Evolutionary conservation across 1,284 basidiomycete species (phyloP).

Genomic region (Cutaneotrichosporon spelunceum): DNA sequence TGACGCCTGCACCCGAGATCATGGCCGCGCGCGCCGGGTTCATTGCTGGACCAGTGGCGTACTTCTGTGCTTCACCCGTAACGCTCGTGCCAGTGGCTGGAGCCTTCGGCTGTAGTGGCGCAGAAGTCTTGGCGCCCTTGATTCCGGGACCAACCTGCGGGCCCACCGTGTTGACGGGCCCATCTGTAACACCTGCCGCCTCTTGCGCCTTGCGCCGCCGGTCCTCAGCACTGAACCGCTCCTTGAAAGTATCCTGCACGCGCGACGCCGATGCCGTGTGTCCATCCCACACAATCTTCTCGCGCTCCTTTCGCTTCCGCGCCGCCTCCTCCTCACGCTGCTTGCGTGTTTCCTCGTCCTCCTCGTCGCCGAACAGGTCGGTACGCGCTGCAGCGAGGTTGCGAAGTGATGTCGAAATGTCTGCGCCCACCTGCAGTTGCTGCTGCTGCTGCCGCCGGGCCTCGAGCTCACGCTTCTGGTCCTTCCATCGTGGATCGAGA

Average conservation of each 20-base stretch:
- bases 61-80: constrained; percentile 47
- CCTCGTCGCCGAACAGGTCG: constrained; percentile 84
- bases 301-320: constrained; percentile 72
- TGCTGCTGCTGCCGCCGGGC: constrained; percentile 84
- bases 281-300: constrained; percentile 93
- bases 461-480: constrained; percentile 81
- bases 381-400: constrained; percentile 86
- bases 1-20: constrained; percentile 18
- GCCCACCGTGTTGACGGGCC: constrained; percentile 27
- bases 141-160: constrained; percentile 38
- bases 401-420: constrained; percentile 85
- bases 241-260: constrained; percentile 84
- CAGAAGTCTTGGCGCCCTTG: constrained; percentile 27
- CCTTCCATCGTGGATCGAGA: constrained; percentile 95
- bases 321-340: constrained; percentile 78
- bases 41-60: constrained; percentile 25
- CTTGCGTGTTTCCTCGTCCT: constrained; percentile 78
- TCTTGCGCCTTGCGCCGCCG: constrained; percentile 91
- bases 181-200: constrained; percentile 55
- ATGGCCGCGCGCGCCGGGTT: constrained; percentile 55
- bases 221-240: constrained; percentile 86
- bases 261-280: constrained; percentile 85
- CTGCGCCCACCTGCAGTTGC: constrained; percentile 73
- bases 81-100: constrained; percentile 46
- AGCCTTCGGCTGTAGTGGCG: constrained; percentile 40